phyloP scores from a whole-genome alignment of 2,329 filamentous ascomycete species.

The Exophiala phaeomuriformis region DNA sequence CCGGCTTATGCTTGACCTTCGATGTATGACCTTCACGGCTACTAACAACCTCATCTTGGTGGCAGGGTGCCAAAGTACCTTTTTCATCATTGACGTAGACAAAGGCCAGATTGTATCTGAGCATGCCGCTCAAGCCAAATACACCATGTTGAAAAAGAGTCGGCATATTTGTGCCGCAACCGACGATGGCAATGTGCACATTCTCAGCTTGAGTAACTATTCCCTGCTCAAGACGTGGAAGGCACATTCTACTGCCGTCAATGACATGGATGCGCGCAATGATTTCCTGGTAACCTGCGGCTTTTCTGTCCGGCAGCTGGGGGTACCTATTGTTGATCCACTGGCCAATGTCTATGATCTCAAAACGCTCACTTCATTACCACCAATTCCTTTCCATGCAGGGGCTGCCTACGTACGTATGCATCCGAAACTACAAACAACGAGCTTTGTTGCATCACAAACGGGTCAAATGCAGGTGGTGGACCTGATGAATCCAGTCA shows the following conservation, averaged over 20 bases:
- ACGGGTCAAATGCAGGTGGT: slow-evolving; percentile 92
- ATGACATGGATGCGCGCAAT: slow-evolving; percentile 94
- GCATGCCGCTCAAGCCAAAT: slow-evolving; percentile 66
- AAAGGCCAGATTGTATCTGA: slow-evolving; percentile 67
- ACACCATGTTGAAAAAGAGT: slow-evolving; percentile 82
- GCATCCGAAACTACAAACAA: slow-evolving; percentile 92
- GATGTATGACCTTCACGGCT: slow-evolving; percentile 92
- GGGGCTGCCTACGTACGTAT: slow-evolving; percentile 92
- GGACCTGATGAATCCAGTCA: slow-evolving; percentile 87
- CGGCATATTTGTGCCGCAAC: slow-evolving; percentile 91
- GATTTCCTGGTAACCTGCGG: slow-evolving; percentile 95
- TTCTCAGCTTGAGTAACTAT: slow-evolving; percentile 73
- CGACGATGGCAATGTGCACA: slow-evolving; percentile 70
- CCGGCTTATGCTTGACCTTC: slow-evolving; percentile 72
- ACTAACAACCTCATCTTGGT: slow-evolving; percentile 79
- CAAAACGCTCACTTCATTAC: slow-evolving; percentile 78
- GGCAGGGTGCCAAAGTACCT: slow-evolving; percentile 75
- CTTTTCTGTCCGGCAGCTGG: slow-evolving; percentile 74
- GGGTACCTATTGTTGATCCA: slow-evolving; percentile 76
- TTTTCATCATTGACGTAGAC: slow-evolving; percentile 68
- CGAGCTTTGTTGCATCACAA: slow-evolving; percentile 86
- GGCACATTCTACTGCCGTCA: slow-evolving; percentile 79
- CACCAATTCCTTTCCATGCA: slow-evolving; percentile 84
- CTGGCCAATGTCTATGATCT: slow-evolving; percentile 94
- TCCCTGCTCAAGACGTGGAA: slow-evolving; percentile 79